A percentile compares a stretch with the other conserved stretches of the same genome.
Evolutionary conservation across 2,329 filamentous ascomycete species (phyloP).

Genomic region (Pseudocercospora pini-densiflorae): DNA sequence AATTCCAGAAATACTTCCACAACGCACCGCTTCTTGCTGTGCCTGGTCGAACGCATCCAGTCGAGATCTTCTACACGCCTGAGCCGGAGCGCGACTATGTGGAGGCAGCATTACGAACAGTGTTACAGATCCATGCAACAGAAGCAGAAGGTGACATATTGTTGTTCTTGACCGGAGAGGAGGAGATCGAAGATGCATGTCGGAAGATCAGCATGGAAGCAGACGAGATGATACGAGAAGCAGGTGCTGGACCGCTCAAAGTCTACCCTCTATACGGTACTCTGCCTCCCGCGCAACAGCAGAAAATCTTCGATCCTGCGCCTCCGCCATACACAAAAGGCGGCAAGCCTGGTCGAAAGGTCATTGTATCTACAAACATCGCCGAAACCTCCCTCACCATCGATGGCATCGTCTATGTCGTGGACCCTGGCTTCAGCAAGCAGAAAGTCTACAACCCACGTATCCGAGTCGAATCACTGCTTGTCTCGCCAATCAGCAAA

Average conservation of each 20-base stretch:
- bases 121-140: slow-evolving; percentile 93
- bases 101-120: slow-evolving; percentile 90
- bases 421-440: slow-evolving; percentile 99
- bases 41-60: slow-evolving; percentile 91
- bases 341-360: slow-evolving; percentile 88
- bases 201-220: slow-evolving; percentile 89
- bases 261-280: slow-evolving; percentile 96
- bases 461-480: slow-evolving; percentile 91
- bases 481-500: slow-evolving; percentile 98
- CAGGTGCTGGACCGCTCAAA: slow-evolving; percentile 84
- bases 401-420: slow-evolving; percentile 97
- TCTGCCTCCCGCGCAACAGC: slow-evolving; percentile 85
- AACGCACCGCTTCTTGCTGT: slow-evolving; percentile 92
- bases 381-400: slow-evolving; percentile 98
- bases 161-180: slow-evolving; percentile 94
- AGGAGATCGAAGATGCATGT: slow-evolving; percentile 97
- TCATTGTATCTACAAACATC: slow-evolving; percentile 95
- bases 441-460: slow-evolving; percentile 99
- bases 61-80: slow-evolving; percentile 98
- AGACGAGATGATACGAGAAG: slow-evolving; percentile 89
- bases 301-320: slow-evolving; percentile 86
- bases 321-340: slow-evolving; percentile 73
- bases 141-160: slow-evolving; percentile 92
- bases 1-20: slow-evolving; percentile 98
- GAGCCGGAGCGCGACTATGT: slow-evolving; percentile 97